phyloP scores from a whole-genome alignment of 257 asterid genomes.

The Nyctanthes arbortristis region DNA sequence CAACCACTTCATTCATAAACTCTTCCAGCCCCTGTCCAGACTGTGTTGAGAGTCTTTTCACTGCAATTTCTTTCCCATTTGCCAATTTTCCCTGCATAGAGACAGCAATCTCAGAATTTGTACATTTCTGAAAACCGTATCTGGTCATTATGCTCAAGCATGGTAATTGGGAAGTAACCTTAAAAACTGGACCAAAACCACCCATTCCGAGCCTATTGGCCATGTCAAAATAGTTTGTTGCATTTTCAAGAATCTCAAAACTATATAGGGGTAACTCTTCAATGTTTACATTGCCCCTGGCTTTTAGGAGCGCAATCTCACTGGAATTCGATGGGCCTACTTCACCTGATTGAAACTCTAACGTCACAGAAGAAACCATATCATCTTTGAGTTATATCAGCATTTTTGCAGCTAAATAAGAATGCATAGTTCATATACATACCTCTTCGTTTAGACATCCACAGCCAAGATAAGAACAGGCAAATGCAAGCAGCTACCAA shows the following conservation, averaged over 20 bases:
- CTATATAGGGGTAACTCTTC: conserved; percentile 41
- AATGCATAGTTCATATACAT: background rate
- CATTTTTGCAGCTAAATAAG: no score
- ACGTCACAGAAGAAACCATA: background rate
- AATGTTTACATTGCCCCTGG: conserved; percentile 25
- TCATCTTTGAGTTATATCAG: background rate
- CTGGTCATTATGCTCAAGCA: background rate
- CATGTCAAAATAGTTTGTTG: conserved; percentile 33
- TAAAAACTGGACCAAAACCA: conserved; percentile 47
- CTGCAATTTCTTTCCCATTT: conserved; percentile 38
- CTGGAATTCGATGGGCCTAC: conserved; percentile 3
- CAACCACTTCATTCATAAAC: conserved; percentile 43
- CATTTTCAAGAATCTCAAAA: conserved; percentile 28
- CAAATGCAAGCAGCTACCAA: background rate
- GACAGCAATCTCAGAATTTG: background rate
- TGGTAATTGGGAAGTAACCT: conserved; percentile 25
- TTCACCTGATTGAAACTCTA: conserved; percentile 8
- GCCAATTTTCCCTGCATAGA: conserved; percentile 29
- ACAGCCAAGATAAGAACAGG: background rate
- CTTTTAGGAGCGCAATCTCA: conserved; percentile 18
- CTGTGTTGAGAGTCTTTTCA: conserved; percentile 42
- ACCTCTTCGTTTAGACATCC: conserved; percentile 4
- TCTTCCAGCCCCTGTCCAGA: conserved; percentile 43
- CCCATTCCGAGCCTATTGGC: conserved; percentile 42
- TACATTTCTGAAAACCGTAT: background rate